Conservation (phyloP, 768 basidiomycete genomes). For the Auricularia sp. region DNA sequence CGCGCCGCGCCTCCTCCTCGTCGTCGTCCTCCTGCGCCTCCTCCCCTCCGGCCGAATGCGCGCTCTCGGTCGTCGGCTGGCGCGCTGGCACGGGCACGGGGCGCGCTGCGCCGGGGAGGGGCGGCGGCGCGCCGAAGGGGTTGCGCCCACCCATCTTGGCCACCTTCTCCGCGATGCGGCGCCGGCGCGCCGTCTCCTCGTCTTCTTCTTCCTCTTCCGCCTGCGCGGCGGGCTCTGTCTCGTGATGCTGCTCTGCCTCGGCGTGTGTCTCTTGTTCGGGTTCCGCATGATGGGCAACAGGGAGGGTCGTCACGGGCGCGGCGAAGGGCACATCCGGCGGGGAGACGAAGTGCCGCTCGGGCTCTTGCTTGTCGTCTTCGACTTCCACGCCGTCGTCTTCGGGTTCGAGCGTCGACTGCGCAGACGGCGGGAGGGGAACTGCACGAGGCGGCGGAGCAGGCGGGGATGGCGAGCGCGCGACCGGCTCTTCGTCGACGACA, state of each 20-base stretch:
- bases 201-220: constrained; percentile 9
- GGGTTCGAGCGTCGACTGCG: too few relatives aligned
- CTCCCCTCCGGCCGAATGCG: neutral
- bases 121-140: constrained; percentile 36
- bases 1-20: constrained; percentile 44
- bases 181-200: constrained; percentile 41
- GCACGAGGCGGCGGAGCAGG: too few relatives aligned
- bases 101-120: neutral
- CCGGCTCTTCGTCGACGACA: neutral
- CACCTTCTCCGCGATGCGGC: constrained; percentile 48
- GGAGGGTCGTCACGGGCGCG: too few relatives aligned
- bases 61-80: neutral
- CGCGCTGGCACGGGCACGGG: neutral
- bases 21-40: constrained; percentile 19
- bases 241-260: too few relatives aligned
- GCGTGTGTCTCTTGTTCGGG: too few relatives aligned
- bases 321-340: too few relatives aligned
- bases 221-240: too few relatives aligned
- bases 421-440: too few relatives aligned
- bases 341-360: constrained; percentile 5
- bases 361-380: neutral
- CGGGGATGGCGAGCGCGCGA: too few relatives aligned
- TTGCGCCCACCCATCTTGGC: constrained; percentile 57
- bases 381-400: too few relatives aligned
- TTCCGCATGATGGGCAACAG: neutral